phyloP scores from a whole-genome alignment of 2,329 filamentous ascomycete species.

The Paracamarosporium sp. region DNA sequence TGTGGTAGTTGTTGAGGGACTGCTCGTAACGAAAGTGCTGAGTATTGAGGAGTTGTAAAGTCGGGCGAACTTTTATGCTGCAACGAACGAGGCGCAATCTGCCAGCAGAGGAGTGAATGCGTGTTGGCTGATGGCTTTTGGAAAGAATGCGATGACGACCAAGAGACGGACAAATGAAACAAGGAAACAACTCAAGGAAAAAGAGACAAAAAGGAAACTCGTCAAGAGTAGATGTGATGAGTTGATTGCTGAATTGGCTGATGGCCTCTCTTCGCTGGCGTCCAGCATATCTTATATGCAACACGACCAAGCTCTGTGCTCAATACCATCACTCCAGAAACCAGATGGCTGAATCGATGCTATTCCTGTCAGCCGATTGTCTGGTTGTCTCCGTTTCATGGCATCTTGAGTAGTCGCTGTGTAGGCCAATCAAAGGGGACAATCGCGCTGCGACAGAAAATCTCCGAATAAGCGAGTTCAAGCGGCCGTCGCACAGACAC shows the following conservation, averaged over 20 bases:
- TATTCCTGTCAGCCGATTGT: constrained; percentile 43
- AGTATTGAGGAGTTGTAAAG: constrained; percentile 26
- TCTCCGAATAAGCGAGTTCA: constrained; percentile 37
- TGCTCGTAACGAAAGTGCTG: constrained; percentile 20
- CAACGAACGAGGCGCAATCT: constrained; percentile 41
- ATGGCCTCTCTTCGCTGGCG: constrained; percentile 23
- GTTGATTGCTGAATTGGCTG: constrained; percentile 42
- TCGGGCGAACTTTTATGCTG: constrained; percentile 28
- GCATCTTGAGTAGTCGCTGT: constrained; percentile 47
- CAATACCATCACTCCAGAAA: constrained; percentile 23
- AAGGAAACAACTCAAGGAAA: constrained; percentile 35
- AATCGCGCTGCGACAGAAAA: constrained; percentile 37
- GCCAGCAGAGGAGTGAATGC: constrained; percentile 44
- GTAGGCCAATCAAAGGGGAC: constrained; percentile 39
- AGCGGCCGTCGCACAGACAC: constrained; percentile 35
- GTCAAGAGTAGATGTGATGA: constrained; percentile 37
- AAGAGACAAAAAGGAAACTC: constrained; percentile 42
- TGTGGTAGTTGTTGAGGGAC: constrained; percentile 7
- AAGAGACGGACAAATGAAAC: constrained; percentile 38
- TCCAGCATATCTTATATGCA: constrained; percentile 38
- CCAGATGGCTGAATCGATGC: constrained; percentile 30
- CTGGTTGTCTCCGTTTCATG: constrained; percentile 44
- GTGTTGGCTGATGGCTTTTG: constrained; percentile 25
- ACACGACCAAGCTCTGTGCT: constrained; percentile 15
- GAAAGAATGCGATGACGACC: constrained; percentile 34